Percentiles rank a stretch among this genome's conserved stretches.
phyloP scores from a whole-genome alignment of 2,329 filamentous ascomycete genomes.

The Calonectria multiphialidica region DNA sequence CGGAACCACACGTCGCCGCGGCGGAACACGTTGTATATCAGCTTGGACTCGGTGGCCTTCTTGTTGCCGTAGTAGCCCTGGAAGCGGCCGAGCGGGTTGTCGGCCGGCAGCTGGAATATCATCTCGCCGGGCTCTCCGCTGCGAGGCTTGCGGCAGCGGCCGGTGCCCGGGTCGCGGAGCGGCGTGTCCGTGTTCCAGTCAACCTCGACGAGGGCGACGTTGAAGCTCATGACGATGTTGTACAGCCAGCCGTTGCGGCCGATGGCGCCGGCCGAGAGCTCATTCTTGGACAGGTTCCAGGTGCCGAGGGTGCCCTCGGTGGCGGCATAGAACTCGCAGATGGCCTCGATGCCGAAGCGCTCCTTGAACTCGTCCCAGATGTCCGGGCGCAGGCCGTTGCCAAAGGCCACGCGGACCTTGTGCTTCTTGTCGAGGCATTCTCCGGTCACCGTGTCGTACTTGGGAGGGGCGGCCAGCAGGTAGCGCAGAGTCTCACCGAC shows the following conservation, averaged over 20 bases:
- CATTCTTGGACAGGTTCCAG: slow-evolving; percentile 81
- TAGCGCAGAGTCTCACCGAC: slow-evolving; percentile 91
- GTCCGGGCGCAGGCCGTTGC: slow-evolving; percentile 88
- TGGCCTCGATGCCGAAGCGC: slow-evolving; percentile 79
- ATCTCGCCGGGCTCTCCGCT: slow-evolving; percentile 80
- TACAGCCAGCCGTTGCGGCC: slow-evolving; percentile 77
- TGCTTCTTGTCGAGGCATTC: slow-evolving; percentile 80
- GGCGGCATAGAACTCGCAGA: slow-evolving; percentile 85
- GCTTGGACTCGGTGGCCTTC: slow-evolving; percentile 78
- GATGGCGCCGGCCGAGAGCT: slow-evolving; percentile 81
- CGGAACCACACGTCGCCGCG: slow-evolving; percentile 87
- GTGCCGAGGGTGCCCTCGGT: slow-evolving; percentile 78
- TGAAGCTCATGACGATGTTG: slow-evolving; percentile 62
- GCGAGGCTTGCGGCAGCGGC: slow-evolving; percentile 72
- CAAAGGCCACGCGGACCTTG: slow-evolving; percentile 80
- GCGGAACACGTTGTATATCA: slow-evolving; percentile 78
- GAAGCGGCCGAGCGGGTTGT: slow-evolving; percentile 74
- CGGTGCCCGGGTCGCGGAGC: slow-evolving; percentile 74
- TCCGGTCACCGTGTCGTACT: slow-evolving; percentile 72
- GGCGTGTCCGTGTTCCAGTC: slow-evolving; percentile 80
- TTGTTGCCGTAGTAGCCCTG: slow-evolving; percentile 86
- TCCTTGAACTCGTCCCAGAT: slow-evolving; percentile 88
- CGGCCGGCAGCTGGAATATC: slow-evolving; percentile 76
- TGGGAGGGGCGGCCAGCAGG: slow-evolving; percentile 75
- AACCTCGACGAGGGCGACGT: slow-evolving; percentile 73